Base-by-base conservation (phyloP, 176 grass and related monocot genomes). In the Aegilops sharonensis region DNA sequence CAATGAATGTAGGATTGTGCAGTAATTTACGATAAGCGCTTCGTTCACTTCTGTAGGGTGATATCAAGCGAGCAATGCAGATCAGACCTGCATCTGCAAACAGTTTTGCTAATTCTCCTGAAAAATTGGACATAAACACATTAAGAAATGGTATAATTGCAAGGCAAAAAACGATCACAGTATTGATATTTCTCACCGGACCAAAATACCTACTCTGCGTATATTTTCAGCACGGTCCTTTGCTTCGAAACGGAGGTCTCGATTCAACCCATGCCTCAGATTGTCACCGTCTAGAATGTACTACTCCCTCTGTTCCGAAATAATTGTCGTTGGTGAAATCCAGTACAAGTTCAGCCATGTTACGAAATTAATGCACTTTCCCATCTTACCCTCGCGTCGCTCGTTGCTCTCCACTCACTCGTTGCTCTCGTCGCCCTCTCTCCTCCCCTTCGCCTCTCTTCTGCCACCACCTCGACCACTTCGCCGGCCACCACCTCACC, bases 101-200 rank as follows among this genome's bases (percentile, higher is more conserved):
- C 2, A 98, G 84, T 76, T 98, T 95, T 75, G 93, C 96, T 24
- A 94, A 88, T 92, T 95, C 96, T 30, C 96, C 95, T 98, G 78
- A 81, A 79, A 68, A 35, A 23, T 11, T 27, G 4, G 15, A 18
- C 6, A 78, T 13, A 12, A 17, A 35, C 8, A 85, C 4, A 48
- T 32, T 7, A 8, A 20, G 12, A 36, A 15, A 5, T 37, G 14
- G 20, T 65, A 67, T 34, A 32, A 14, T 10, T 73, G 8, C 2
- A 40, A 54, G 1, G 35, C 5, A 20, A 42, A 50, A 67, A 50
- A 8, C 9, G 39, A 47, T 14, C 10, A 81, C 15, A 48, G 4
- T 48, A 14, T 48, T 48, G 45, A n/a, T 3, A 20, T 66, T 66
- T 81, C 14, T 40, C 59, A 64, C 65, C 24, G 11, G 17, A 66